Base-by-base conservation (phyloP, 306 rosid species). In the Cajanus cajan region DNA sequence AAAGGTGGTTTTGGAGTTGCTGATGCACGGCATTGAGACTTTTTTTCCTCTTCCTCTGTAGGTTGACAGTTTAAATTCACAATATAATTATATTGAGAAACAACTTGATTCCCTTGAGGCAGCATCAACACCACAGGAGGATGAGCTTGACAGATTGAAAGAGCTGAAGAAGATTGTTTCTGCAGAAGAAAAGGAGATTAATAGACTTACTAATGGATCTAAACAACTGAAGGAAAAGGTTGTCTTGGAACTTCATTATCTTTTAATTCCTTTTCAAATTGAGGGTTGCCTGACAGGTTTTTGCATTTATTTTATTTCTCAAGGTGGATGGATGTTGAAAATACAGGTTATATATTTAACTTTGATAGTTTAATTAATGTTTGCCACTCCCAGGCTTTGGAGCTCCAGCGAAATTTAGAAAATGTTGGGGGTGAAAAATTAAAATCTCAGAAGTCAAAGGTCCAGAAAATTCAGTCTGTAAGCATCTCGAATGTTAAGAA, bases 391-490 rank as follows among this genome's bases (percentile, higher is more conserved):
- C 76, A 95, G 98, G 98, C 93, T 63, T 71, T 52, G 72, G 88
- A 90, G 81, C 93, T 95, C 80, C 98, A 95, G 86, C 88, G 74
- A 71, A 86, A 82, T 71, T 90, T 92, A 71, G 98, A 95, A 88
- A 92, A 92, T 84, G 92, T 97, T 68, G 98, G 97, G 19, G 98
- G 98, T 25, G 94, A 91, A 82, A 92, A 86, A 61, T 77, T 95
- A 80, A 92, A 91, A 86, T 50, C 87, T 39, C 98, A 92, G 79
- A 92, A 90, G 90, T 81, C 85, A 52, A 92, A 90, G 84, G 98
- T 92, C 86, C 84, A 87, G 80, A 86, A 79, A 71, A 92, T 95
- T 73, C 98, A 95, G 81, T 85, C 97, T 82, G 98, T 95, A 87
- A 88, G 98, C 85, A 85, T 40, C 61, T 57, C 5, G 63, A 21